Conservation (phyloP, 2,329 filamentous ascomycete species). For the Fusarium lateritium region DNA sequence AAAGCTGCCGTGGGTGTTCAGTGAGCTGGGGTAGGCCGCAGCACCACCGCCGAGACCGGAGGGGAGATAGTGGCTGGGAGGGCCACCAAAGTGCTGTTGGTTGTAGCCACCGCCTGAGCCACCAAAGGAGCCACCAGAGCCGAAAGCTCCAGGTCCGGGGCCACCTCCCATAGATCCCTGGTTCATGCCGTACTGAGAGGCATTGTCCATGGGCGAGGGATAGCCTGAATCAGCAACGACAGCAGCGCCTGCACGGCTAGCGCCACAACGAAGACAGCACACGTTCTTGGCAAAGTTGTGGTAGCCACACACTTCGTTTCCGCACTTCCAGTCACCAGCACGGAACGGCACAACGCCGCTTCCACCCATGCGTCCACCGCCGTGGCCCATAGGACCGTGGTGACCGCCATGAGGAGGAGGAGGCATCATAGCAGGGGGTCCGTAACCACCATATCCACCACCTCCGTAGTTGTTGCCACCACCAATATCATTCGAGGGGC, state of each 20-base stretch:
- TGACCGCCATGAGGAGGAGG: constrained; percentile 79
- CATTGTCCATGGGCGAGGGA: constrained; percentile 89
- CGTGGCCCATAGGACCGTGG: constrained; percentile 69
- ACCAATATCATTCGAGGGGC: constrained; percentile 76
- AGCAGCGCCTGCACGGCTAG: constrained; percentile 91
- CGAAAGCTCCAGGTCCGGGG: constrained; percentile 82
- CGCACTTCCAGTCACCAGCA: constrained; percentile 99
- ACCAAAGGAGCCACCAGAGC: constrained; percentile 78
- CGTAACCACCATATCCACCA: constrained; percentile 72
- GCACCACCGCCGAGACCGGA: constrained; percentile 83
- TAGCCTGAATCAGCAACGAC: constrained; percentile 96
- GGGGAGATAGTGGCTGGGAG: constrained; percentile 90
- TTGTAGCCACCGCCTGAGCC: constrained; percentile 73
- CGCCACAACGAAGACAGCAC: constrained; percentile 95
- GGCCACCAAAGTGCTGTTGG: constrained; percentile 91
- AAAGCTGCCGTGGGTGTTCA: constrained; percentile 81
- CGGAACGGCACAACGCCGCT: constrained; percentile 95
- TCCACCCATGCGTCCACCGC: constrained; percentile 81
- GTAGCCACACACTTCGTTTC: constrained; percentile 96
- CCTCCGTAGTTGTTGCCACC: constrained; percentile 72
- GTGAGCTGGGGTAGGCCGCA: constrained; percentile 79
- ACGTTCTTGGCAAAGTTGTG: constrained; percentile 99
- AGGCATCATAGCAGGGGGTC: constrained; percentile 85
- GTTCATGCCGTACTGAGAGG: constrained; percentile 86
- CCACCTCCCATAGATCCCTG: constrained; percentile 89